phyloP scores from a whole-genome alignment of 1,139 yeast species.

The Magnusiomyces ingens region DNA sequence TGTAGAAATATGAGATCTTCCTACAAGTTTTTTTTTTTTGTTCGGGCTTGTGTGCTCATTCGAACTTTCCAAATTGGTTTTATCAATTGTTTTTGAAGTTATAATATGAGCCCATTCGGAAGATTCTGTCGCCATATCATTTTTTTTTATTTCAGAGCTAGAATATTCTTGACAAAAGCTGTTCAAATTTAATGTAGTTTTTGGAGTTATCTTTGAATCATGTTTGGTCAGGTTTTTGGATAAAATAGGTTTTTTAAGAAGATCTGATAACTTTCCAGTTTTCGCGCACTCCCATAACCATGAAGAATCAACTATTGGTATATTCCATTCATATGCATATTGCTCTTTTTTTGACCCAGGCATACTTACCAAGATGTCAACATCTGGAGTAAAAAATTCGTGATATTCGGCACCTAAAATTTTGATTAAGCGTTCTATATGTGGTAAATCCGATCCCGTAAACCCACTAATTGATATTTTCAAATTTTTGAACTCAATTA shows the following conservation, averaged over 20 bases:
- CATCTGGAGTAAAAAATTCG: conserved; percentile 46
- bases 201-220: background rate
- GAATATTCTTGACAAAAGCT: background rate
- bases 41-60: background rate
- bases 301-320: conserved; percentile 48
- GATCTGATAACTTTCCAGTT: conserved; percentile 23
- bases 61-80: background rate
- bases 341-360: conserved; percentile 39
- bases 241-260: conserved; percentile 41
- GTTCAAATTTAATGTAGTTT: background rate
- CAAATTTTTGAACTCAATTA: conserved; percentile 35
- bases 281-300: conserved; percentile 45
- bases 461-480: conserved; percentile 71
- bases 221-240: conserved; percentile 9
- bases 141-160: background rate
- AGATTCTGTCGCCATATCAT: background rate
- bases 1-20: conserved; percentile 17
- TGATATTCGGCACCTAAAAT: conserved; percentile 41
- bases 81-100: background rate
- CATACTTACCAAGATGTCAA: conserved; percentile 61
- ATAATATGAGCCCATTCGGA: background rate
- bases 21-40: conserved; percentile 14
- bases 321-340: conserved; percentile 50
- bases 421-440: conserved; percentile 56
- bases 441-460: conserved; percentile 73